These are phyloP conservation scores for Hanseniaspora nectarophila DNA, from an alignment of 805 yeast species.

Conservation along the genomic window DNA sequence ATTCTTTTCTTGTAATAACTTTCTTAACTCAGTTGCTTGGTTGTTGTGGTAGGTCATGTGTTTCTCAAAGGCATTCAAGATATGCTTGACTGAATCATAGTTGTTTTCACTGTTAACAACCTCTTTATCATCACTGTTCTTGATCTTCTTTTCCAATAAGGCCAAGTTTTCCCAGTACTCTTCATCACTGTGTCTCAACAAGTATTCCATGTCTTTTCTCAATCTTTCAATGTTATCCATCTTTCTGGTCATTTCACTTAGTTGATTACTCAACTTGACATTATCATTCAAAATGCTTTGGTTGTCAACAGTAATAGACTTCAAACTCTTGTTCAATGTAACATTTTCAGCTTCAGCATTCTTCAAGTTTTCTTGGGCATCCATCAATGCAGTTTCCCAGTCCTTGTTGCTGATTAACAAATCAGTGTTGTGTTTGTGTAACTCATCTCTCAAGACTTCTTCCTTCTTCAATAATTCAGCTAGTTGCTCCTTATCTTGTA, in stretches of 20 bases:
- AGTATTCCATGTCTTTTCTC: constrained; percentile 11
- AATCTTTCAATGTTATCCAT: background rate
- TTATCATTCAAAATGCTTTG: background rate
- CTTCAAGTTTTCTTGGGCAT: background rate
- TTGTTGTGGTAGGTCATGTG: constrained; percentile 9
- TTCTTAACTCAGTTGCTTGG: constrained; percentile 10
- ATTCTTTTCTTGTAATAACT: constrained; percentile 7
- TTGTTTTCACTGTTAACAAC: background rate
- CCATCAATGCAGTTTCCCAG: background rate
- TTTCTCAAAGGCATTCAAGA: constrained; percentile 8
- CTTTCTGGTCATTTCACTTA: background rate
- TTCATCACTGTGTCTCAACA: constrained; percentile 10
- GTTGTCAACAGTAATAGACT: background rate
- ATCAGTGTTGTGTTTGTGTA: background rate
- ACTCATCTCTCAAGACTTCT: background rate
- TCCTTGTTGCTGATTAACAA: background rate
- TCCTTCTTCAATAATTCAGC: background rate
- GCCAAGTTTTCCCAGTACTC: constrained; percentile 13
- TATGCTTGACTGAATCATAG: background rate
- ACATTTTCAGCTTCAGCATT: background rate
- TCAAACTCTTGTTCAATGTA: background rate
- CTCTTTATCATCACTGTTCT: background rate
- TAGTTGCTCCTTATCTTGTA: background rate
- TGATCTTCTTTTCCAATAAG: constrained; percentile 2
- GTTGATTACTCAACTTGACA: background rate